These are phyloP conservation scores for Melocanna baccifera DNA, from an alignment of 176 grass and related monocot species.

Conservation along the genomic window DNA sequence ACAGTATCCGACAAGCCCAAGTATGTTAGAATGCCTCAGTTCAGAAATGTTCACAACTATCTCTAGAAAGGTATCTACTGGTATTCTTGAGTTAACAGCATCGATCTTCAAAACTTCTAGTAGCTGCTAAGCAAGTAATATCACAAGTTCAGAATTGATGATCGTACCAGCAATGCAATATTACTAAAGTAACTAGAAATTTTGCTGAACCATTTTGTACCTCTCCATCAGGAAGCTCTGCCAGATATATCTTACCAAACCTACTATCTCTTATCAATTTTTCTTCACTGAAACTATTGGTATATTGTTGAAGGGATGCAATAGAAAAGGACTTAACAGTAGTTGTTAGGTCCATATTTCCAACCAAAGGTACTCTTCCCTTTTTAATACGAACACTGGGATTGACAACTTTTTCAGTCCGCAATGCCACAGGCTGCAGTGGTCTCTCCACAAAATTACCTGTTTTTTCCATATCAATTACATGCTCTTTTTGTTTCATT, in stretches of 20 bases:
- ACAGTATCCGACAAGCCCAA: slow-evolving; percentile 85
- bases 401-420: slow-evolving; percentile 45
- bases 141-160: slow-evolving; percentile 23
- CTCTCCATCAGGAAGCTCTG: slow-evolving; percentile 82
- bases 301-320: slow-evolving; percentile 82
- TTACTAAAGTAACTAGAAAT: slow-evolving; percentile 11
- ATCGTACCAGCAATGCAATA: slow-evolving; percentile 17
- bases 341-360: slow-evolving; percentile 50
- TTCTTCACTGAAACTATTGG: slow-evolving; percentile 77
- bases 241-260: slow-evolving; percentile 78
- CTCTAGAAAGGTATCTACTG: slow-evolving; percentile 78
- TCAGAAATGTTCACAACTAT: slow-evolving; percentile 75
- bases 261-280: slow-evolving; percentile 86
- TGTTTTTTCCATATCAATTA: slow-evolving; percentile 62
- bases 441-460: slow-evolving; percentile 48
- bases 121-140: slow-evolving; percentile 46
- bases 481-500: slow-evolving; percentile 54
- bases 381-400: slow-evolving; percentile 50
- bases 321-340: slow-evolving; percentile 79
- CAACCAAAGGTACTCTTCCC: slow-evolving; percentile 39
- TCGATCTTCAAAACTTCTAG: slow-evolving; percentile 95
- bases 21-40: slow-evolving; percentile 72
- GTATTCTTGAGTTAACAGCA: slow-evolving; percentile 58
- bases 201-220: slow-evolving; percentile 43
- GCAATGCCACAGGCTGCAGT: slow-evolving; percentile 23